Evolutionary conservation across 768 basidiomycete species (phyloP).

Genomic region (Megacollybia marginata): DNA sequence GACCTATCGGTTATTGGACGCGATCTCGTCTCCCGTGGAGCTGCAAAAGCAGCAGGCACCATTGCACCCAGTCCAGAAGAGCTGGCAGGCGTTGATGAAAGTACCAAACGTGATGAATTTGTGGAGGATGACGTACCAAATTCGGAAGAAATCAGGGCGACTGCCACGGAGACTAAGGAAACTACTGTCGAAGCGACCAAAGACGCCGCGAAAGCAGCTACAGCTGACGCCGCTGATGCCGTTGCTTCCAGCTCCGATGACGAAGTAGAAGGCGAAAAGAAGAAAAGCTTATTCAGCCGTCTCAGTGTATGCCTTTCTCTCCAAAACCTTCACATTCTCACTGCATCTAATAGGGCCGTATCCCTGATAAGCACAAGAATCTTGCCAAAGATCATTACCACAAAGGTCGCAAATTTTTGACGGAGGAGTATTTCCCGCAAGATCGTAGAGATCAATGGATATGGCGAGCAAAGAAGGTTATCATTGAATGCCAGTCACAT

Average conservation of each 20-base stretch:
- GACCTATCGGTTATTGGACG: slow-evolving; percentile 76
- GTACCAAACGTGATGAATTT: slow-evolving; percentile 42
- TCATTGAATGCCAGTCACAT: slow-evolving; percentile 90
- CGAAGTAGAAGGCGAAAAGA: slow-evolving; percentile 1
- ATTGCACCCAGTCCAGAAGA: slow-evolving; percentile 60
- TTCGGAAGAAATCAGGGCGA: slow-evolving; percentile 15
- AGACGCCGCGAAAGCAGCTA: slow-evolving; percentile 1
- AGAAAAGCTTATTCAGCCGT: slow-evolving; percentile 17
- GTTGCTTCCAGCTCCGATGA: slow-evolving; percentile 1
- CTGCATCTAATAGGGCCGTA: slow-evolving; percentile 30
- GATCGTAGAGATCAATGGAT: slow-evolving; percentile 91
- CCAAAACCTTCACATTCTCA: neutral
- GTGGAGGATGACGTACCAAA: slow-evolving; percentile 10
- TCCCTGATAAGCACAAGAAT: slow-evolving; percentile 67
- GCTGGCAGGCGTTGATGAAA: slow-evolving; percentile 59
- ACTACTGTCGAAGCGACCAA: neutral
- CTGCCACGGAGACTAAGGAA: slow-evolving; percentile 8
- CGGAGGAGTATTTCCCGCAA: slow-evolving; percentile 83
- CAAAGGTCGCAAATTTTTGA: slow-evolving; percentile 58
- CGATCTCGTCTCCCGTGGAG: slow-evolving; percentile 73
- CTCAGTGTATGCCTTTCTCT: slow-evolving; percentile 17
- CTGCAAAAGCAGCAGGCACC: slow-evolving; percentile 59
- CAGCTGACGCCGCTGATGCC: slow-evolving; percentile 4
- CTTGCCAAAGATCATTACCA: slow-evolving; percentile 44
- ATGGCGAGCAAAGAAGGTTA: slow-evolving; percentile 87